Percentiles rank a stretch among this genome's conserved stretches.
Evolutionary conservation across 2,329 filamentous ascomycete genomes (phyloP).

Genomic region (Penicillium janthinellum): DNA sequence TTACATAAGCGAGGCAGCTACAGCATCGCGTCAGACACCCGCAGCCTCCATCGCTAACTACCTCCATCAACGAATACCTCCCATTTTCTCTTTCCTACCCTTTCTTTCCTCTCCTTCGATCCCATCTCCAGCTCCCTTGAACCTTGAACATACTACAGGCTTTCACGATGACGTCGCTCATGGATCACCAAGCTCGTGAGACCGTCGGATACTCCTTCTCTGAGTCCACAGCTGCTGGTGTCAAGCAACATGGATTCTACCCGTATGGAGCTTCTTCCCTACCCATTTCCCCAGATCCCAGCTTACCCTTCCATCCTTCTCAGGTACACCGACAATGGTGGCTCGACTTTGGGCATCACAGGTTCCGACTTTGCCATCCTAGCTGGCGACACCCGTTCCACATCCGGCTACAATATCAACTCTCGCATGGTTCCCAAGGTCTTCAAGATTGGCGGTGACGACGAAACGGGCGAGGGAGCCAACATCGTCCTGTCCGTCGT

Average conservation of each 20-base stretch:
- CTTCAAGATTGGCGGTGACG: slow-evolving; percentile 93
- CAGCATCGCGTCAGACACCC: slow-evolving; percentile 39
- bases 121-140: background rate
- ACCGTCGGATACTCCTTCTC: slow-evolving; percentile 64
- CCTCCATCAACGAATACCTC: slow-evolving; percentile 13
- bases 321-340: slow-evolving; percentile 93
- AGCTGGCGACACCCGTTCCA: slow-evolving; percentile 94
- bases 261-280: slow-evolving; percentile 63
- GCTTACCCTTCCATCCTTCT: slow-evolving; percentile 18
- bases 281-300: background rate
- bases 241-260: slow-evolving; percentile 77
- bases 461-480: slow-evolving; percentile 79
- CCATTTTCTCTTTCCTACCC: slow-evolving; percentile 7
- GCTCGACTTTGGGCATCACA: slow-evolving; percentile 91
- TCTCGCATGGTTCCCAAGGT: slow-evolving; percentile 93
- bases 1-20: slow-evolving; percentile 44
- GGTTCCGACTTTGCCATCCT: slow-evolving; percentile 94
- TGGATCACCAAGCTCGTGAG: slow-evolving; percentile 53
- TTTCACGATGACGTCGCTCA: slow-evolving; percentile 56
- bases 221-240: slow-evolving; percentile 51
- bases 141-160: background rate
- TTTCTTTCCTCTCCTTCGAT: background rate
- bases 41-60: slow-evolving; percentile 17
- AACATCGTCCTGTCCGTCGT: slow-evolving; percentile 90
- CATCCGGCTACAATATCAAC: slow-evolving; percentile 98